Evolutionary conservation across 257 asterid species (phyloP).

Genomic region (Petrea volubilis): DNA sequence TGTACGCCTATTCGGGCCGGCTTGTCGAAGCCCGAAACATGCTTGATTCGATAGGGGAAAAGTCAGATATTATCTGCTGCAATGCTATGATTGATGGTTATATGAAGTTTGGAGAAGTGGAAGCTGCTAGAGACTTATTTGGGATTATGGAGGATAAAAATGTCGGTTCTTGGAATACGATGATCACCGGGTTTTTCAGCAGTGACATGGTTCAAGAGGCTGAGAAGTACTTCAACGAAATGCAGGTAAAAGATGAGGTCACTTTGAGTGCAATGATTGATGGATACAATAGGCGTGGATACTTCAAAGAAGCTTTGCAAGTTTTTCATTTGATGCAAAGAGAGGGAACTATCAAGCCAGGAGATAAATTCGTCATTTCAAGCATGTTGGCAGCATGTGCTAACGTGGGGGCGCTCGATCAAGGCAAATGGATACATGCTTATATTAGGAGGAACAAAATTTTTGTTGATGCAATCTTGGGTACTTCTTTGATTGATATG

Average conservation of each 20-base stretch:
- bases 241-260: conserved; percentile 44
- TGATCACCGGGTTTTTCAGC: conserved; percentile 38
- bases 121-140: conserved; percentile 32
- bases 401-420: conserved; percentile 41
- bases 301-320: conserved; percentile 43
- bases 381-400: conserved; percentile 52
- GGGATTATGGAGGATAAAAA: conserved; percentile 32
- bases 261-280: conserved; percentile 57
- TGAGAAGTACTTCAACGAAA: conserved; percentile 33
- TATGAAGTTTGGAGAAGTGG: conserved; percentile 39
- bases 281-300: conserved; percentile 36
- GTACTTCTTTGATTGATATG: conserved; percentile 56
- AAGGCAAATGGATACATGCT: conserved; percentile 56
- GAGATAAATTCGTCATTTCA: conserved; percentile 28
- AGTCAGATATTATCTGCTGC: conserved; percentile 42
- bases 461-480: conserved; percentile 38
- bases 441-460: conserved; percentile 31
- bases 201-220: conserved; percentile 44
- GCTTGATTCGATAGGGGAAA: conserved; percentile 24
- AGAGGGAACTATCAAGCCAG: conserved; percentile 20
- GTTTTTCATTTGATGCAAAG: conserved; percentile 48
- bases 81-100: conserved; percentile 57
- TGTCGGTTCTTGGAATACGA: conserved; percentile 46
- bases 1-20: conserved; percentile 43
- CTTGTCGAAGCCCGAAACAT: conserved; percentile 35